Conservation (phyloP, 169 alveolate species). For the Cyclospora cayetanensis region DNA sequence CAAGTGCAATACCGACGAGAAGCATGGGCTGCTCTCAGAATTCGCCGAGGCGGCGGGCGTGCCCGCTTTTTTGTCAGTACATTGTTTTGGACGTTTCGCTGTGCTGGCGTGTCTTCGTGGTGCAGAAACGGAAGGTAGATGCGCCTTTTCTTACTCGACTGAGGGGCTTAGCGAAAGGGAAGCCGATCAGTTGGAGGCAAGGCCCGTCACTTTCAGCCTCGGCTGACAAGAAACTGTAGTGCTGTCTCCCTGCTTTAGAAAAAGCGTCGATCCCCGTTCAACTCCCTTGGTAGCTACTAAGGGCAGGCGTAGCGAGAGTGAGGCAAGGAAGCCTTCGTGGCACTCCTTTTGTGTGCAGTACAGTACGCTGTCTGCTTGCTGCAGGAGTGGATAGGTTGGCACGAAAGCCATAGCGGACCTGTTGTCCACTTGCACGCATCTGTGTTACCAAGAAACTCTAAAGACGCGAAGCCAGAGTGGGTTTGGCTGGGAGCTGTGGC, state of each 20-base stretch:
- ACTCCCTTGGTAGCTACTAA: too few relatives aligned
- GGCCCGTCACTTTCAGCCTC: background rate
- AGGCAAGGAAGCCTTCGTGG: too few relatives aligned
- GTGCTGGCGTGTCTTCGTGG: too few relatives aligned
- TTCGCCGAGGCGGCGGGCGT: background rate
- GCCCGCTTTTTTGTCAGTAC: background rate
- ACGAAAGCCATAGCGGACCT: slow-evolving; percentile 16
- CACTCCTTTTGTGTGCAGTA: too few relatives aligned
- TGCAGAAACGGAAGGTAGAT: background rate
- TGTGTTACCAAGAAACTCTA: background rate
- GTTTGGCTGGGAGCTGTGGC: slow-evolving; percentile 66
- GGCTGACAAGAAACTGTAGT: too few relatives aligned
- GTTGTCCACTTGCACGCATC: slow-evolving; percentile 38
- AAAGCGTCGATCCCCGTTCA: too few relatives aligned
- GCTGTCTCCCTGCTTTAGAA: too few relatives aligned
- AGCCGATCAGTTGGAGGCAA: background rate
- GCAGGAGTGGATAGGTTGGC: slow-evolving; percentile 43
- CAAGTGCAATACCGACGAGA: too few relatives aligned
- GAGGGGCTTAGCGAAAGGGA: background rate
- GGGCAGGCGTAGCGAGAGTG: too few relatives aligned
- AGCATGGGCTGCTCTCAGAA: background rate
- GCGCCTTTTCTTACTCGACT: background rate
- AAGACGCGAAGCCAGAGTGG: background rate
- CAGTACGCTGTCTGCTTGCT: background rate
- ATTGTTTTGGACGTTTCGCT: background rate